Evolutionary conservation across 306 rosid species (phyloP), one percentile per base, ranked within the genome.

Genomic region (Citrullus colocynthis): DNA sequence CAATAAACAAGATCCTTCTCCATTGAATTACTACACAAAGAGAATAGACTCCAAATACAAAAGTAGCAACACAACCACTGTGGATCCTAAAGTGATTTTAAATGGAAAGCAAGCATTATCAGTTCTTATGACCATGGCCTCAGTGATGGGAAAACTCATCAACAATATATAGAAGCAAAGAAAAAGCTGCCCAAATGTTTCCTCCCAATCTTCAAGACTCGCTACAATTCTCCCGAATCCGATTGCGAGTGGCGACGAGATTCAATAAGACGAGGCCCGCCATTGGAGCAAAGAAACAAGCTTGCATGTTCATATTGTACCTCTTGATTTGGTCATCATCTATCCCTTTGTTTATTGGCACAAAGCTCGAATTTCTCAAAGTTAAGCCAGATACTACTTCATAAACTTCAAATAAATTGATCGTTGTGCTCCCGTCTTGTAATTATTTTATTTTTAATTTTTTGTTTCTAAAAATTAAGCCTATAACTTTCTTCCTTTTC

Each of bases 311-410:
- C 75, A 54, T 83, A 45, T 85, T 76, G 86, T 90, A 90, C 4
- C 84, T 70, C 77, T 58, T 12, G 39, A 67, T 81, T 75, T 79
- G 85, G 21, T 87, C 93, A 7, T 54, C 83, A 9, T 90, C 83
- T 0, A 62, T 87, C 21, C 37, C 85, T 87, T 93, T 90, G 77
- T 90, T 84, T n/a, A 93, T 90, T 6, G 83, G 91, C 79, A 81
- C 55, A 83, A 93, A 93, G 62, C 77, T 87, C 4, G 87, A 86
- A 72, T 87, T 82, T 82, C 87, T 88, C 18, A 10, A 24, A 0
- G 1, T 24, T 24, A 24, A 24, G 1, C 1, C 1, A 24, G 28
- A 24, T 24, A 24, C 28, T 24, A 24, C 28, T 24, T 24, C 28
- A 24, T 24, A 24, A 24, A 24, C 28, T 24, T 24, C 28, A 24